A percentile compares a stretch with the other conserved stretches of the same genome.
These are phyloP conservation scores for Myxozyma monticola DNA, from an alignment of 805 yeast species.

Conservation along the genomic window DNA sequence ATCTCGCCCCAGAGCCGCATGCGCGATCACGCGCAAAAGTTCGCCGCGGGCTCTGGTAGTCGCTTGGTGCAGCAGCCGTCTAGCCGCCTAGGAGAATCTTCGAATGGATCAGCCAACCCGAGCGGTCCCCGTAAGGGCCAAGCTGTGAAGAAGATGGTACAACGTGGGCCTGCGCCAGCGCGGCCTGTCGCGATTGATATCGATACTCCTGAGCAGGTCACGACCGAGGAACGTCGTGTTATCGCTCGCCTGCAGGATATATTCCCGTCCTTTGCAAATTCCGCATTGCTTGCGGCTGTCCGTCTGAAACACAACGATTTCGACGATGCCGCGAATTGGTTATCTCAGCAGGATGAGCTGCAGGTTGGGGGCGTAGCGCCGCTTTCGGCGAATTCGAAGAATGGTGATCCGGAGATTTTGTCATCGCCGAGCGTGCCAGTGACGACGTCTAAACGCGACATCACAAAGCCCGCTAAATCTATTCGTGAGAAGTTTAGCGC, in stretches of 20 bases:
- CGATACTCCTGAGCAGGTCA: constrained; percentile 13
- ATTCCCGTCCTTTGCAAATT: constrained; percentile 22
- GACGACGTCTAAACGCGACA: constrained; percentile 37
- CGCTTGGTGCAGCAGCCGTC: too few relatives aligned
- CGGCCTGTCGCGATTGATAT: constrained; percentile 21
- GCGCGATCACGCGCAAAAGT: too few relatives aligned
- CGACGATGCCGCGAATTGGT: constrained; percentile 42
- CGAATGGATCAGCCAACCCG: too few relatives aligned
- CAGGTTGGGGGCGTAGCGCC: constrained; percentile 24
- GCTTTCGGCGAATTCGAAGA: background rate
- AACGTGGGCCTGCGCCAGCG: constrained; percentile 31
- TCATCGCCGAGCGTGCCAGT: constrained; percentile 5
- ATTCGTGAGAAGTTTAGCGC: constrained; percentile 41
- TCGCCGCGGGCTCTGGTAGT: too few relatives aligned
- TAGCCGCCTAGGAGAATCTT: too few relatives aligned
- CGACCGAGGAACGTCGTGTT: constrained; percentile 9
- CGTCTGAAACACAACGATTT: constrained; percentile 32
- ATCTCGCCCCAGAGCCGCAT: too few relatives aligned
- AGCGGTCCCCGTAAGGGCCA: constrained; percentile 9
- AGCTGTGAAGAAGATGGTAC: constrained; percentile 24
- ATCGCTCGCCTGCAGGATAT: constrained; percentile 19
- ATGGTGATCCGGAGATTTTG: background rate
- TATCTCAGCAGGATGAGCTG: constrained; percentile 36
- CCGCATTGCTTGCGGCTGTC: constrained; percentile 28
- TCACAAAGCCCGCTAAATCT: constrained; percentile 35